Evolutionary conservation across 495 filamentous ascomycete genomes (phyloP).

Genomic region (Penicillium longicatenatum): DNA sequence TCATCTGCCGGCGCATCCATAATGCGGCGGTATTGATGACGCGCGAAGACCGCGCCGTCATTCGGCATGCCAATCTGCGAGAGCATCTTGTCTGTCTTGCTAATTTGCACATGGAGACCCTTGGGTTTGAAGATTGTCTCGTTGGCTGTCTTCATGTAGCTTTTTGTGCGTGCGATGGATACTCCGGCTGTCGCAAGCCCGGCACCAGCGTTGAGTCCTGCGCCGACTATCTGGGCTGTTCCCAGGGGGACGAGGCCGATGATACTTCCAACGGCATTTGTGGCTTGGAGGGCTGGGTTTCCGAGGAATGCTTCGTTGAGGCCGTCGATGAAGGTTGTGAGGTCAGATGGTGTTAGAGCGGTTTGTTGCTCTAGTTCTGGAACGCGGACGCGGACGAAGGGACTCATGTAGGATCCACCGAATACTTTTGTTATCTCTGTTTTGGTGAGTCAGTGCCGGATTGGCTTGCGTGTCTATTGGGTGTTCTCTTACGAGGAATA

Average conservation of each 20-base stretch:
- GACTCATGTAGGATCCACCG: constrained; percentile 24
- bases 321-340: constrained; percentile 26
- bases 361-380: constrained; percentile 13
- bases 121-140: constrained; percentile 21
- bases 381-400: constrained; percentile 24
- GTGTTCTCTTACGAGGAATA: constrained; percentile 10
- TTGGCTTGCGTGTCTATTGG: neutral
- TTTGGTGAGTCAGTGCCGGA: neutral
- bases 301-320: neutral
- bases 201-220: constrained; percentile 20
- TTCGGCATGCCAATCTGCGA: constrained; percentile 12
- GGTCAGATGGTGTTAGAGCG: constrained; percentile 10
- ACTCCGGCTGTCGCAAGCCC: constrained; percentile 18
- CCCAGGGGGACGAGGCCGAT: constrained; percentile 19
- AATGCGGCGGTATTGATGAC: constrained; percentile 7
- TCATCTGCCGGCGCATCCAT: neutral
- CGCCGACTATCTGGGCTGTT: constrained; percentile 17
- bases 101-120: constrained; percentile 23
- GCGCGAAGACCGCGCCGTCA: constrained; percentile 6
- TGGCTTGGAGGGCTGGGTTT: constrained; percentile 23
- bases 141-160: constrained; percentile 24
- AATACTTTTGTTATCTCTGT: constrained; percentile 24
- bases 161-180: constrained; percentile 23
- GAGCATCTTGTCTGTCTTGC: constrained; percentile 27
- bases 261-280: constrained; percentile 9